A percentile compares a stretch with the other conserved stretches of the same genome.
Conservation (phyloP, 2,329 filamentous ascomycete genomes). For the Dactylonectria estremocensis region DNA sequence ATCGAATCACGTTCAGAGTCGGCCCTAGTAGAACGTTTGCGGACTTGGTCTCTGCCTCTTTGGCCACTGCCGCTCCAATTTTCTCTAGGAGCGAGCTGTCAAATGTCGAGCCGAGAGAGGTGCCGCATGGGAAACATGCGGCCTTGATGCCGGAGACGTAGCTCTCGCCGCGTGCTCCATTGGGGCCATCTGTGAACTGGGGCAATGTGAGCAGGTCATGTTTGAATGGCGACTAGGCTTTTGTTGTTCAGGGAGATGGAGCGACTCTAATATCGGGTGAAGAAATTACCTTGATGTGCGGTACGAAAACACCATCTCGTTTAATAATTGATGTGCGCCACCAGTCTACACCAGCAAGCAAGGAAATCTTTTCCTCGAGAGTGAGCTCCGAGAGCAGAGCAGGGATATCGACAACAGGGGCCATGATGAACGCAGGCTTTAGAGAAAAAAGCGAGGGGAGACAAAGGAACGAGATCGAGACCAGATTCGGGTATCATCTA, state of each 20-base stretch:
- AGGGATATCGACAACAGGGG: background rate
- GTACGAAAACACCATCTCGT: conserved; percentile 19
- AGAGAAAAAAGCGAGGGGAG: background rate
- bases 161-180: conserved; percentile 46
- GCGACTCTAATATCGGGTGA: background rate
- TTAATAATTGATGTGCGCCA: conserved; percentile 31
- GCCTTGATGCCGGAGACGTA: conserved; percentile 43
- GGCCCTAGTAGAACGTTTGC: conserved; percentile 80
- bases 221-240: too few species aligned
- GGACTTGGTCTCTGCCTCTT: conserved; percentile 70
- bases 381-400: conserved; percentile 5
- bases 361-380: conserved; percentile 17
- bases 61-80: conserved; percentile 71
- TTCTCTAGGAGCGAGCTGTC: conserved; percentile 68
- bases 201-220: background rate
- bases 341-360: conserved; percentile 22
- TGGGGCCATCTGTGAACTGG: conserved; percentile 44
- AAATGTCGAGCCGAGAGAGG: conserved; percentile 71
- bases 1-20: conserved; percentile 61
- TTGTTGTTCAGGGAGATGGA: background rate
- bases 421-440: background rate
- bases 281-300: conserved; percentile 26
- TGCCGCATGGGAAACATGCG: conserved; percentile 46
- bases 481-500: background rate
- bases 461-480: background rate